These are phyloP conservation scores for Scalesia atractyloides DNA, from an alignment of 129 eudicot genomes.

Conservation along the genomic window DNA sequence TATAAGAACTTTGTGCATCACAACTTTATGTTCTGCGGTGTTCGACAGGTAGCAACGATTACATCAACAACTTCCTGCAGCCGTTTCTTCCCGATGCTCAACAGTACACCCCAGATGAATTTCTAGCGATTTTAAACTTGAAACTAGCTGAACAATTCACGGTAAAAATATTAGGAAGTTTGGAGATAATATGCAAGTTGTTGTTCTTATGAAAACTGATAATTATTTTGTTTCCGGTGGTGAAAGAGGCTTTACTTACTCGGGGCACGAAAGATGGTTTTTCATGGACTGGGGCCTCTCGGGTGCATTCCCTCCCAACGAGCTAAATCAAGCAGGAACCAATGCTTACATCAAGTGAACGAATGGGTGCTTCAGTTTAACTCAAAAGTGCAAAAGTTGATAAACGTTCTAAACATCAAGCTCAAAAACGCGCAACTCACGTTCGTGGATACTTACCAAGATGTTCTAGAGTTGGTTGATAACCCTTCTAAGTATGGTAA, in stretches of 20 bases:
- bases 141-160: constrained; percentile 67
- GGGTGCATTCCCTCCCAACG: constrained; percentile 98
- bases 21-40: not conserved
- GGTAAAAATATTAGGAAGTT: constrained; percentile 32
- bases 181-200: not conserved
- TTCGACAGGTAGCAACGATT: constrained; percentile 81
- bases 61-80: constrained; percentile 84
- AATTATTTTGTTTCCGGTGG: not conserved
- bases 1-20: not conserved
- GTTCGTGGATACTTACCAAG: constrained; percentile 77
- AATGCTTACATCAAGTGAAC: constrained; percentile 73
- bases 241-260: constrained; percentile 65
- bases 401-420: constrained; percentile 46
- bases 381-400: constrained; percentile 55
- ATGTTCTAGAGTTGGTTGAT: constrained; percentile 61
- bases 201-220: not conserved
- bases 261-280: constrained; percentile 79
- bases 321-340: constrained; percentile 58
- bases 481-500: constrained; percentile 71
- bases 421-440: constrained; percentile 53
- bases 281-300: constrained; percentile 91
- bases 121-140: constrained; percentile 51
- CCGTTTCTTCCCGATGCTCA: constrained; percentile 75
- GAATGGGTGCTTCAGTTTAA: constrained; percentile 65
- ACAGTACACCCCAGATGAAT: constrained; percentile 75